Evolutionary conservation across 2,329 filamentous ascomycete species (phyloP).

Genomic region (Botrytis pseudocinerea): DNA sequence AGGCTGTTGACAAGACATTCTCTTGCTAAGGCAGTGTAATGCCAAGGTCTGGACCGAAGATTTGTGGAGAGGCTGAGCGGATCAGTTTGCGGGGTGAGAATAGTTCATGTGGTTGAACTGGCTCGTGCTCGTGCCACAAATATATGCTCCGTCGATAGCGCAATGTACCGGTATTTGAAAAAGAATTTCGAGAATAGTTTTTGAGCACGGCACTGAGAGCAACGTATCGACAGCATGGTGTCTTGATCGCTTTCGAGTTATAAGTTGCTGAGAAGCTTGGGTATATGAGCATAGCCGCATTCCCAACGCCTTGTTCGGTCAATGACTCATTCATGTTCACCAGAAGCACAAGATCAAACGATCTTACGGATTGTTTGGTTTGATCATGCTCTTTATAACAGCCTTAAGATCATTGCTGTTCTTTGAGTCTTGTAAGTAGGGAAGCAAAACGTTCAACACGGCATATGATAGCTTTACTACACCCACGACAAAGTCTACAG

Average conservation of each 20-base stretch:
- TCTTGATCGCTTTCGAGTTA: background rate
- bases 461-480: background rate
- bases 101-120: background rate
- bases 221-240: background rate
- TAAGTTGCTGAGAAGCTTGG: no score
- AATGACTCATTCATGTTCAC: background rate
- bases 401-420: background rate
- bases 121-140: background rate
- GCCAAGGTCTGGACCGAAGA: constrained; percentile 13
- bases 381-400: background rate
- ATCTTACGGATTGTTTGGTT: background rate
- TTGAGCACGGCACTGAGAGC: background rate
- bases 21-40: constrained; percentile 17
- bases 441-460: constrained; percentile 14
- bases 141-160: background rate
- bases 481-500: background rate
- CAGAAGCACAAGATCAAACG: background rate
- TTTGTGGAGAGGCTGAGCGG: constrained; percentile 4
- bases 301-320: background rate
- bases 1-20: constrained; percentile 14
- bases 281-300: background rate
- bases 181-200: background rate
- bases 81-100: constrained; percentile 11
- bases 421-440: background rate
- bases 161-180: background rate